Percentiles rank a stretch among this genome's conserved stretches.
Conservation (phyloP, 2,329 filamentous ascomycete species). For the Triangularia verruculosa region DNA sequence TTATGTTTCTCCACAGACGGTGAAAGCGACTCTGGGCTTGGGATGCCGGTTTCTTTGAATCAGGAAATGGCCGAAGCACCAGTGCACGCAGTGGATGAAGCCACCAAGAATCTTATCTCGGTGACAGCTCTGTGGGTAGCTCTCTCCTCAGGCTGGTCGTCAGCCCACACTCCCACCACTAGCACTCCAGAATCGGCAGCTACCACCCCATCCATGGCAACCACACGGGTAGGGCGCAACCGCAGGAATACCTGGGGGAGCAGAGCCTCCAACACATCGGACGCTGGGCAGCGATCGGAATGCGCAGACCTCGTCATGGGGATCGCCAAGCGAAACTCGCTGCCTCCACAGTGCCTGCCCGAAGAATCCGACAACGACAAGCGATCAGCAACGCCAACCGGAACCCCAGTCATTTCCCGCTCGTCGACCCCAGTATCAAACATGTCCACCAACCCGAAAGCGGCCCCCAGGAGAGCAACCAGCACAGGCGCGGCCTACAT, state of each 20-base stretch:
- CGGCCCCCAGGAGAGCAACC: constrained; percentile 40
- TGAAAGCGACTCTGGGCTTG: constrained; percentile 27
- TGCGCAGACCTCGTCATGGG: background rate
- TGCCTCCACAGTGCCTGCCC: constrained; percentile 4
- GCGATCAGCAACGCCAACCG: background rate
- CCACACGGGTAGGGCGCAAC: constrained; percentile 7
- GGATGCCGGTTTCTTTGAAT: constrained; percentile 14
- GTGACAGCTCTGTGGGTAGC: constrained; percentile 53
- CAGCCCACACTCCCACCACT: constrained; percentile 17
- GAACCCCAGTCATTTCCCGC: constrained; percentile 15
- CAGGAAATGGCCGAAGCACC: constrained; percentile 30
- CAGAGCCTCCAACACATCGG: constrained; percentile 15
- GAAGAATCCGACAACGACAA: background rate
- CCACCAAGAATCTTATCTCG: constrained; percentile 47
- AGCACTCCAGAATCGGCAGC: background rate
- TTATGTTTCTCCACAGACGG: constrained; percentile 18
- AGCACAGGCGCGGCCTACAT: constrained; percentile 49
- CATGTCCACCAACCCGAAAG: constrained; percentile 18
- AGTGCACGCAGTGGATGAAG: constrained; percentile 41
- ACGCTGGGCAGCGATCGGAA: constrained; percentile 3
- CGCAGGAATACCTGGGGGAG: constrained; percentile 25
- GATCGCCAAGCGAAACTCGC: constrained; percentile 13
- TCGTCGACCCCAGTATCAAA: constrained; percentile 20
- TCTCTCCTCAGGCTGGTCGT: constrained; percentile 42
- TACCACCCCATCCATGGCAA: background rate